phyloP scores from a whole-genome alignment of 768 basidiomycete species.

The Suillus variegatus region DNA sequence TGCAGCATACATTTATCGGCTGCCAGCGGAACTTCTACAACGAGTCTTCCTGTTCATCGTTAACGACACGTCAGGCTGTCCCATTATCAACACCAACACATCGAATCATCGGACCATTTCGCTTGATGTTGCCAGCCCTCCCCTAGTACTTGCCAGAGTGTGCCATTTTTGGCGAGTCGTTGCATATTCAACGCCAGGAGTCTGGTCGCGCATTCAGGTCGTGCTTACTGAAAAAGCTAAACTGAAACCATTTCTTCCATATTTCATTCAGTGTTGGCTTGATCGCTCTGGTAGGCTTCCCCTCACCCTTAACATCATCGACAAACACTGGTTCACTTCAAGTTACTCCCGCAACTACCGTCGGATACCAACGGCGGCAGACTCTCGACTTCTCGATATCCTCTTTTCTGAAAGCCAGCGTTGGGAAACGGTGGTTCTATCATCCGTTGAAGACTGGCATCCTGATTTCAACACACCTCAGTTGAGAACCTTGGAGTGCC shows the following conservation, averaged over 20 bases:
- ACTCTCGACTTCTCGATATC: too few relatives aligned
- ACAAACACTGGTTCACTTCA: too few relatives aligned
- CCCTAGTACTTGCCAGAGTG: not conserved
- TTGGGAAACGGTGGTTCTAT: too few relatives aligned
- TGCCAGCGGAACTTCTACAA: too few relatives aligned
- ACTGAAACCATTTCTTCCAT: not conserved
- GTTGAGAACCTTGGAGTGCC: too few relatives aligned
- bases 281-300: not conserved
- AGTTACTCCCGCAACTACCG: too few relatives aligned
- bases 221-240: not conserved
- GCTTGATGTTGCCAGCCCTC: not conserved
- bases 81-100: not conserved
- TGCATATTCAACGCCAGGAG: not conserved
- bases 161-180: not conserved
- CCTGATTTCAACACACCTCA: too few relatives aligned
- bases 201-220: not conserved
- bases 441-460: too few relatives aligned
- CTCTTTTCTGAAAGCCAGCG: too few relatives aligned
- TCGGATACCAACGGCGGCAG: not conserved
- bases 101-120: accelerated
- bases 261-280: not conserved
- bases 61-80: not conserved
- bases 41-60: too few relatives aligned
- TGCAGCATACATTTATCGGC: too few relatives aligned
- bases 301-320: not conserved